Conservation (phyloP, 148 eudicot species). For the Cornus controversa region DNA sequence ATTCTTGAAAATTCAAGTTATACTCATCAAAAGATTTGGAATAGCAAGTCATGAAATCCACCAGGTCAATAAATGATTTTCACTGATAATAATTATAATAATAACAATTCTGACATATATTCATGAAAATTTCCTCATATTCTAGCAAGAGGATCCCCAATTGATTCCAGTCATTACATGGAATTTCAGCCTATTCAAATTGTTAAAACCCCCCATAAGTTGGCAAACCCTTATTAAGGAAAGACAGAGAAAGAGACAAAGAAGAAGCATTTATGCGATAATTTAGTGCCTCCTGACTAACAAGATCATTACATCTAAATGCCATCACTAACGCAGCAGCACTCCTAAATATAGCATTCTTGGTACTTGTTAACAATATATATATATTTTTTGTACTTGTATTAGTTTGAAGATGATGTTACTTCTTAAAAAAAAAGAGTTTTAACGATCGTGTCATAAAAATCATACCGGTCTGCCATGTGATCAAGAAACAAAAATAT, state of each 20-base stretch:
- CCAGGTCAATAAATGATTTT: background rate
- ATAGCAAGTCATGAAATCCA: background rate
- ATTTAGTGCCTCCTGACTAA: background rate
- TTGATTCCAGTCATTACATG: background rate
- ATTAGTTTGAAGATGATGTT: background rate
- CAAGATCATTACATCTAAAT: background rate
- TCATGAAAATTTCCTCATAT: too few species aligned
- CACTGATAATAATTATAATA: background rate
- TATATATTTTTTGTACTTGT: background rate
- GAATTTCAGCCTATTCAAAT: background rate
- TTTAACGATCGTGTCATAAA: too few species aligned
- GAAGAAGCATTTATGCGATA: background rate
- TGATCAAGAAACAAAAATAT: too few species aligned
- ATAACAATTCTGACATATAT: too few species aligned
- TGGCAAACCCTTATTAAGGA: background rate
- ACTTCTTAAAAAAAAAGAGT: too few species aligned
- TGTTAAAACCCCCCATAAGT: background rate
- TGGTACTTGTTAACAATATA: background rate
- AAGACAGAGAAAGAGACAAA: background rate
- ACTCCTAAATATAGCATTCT: background rate
- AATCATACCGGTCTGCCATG: too few species aligned
- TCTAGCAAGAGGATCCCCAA: too few species aligned
- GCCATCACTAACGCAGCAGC: background rate
- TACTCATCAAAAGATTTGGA: background rate
- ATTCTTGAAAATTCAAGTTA: background rate